Percentiles rank a stretch among this genome's conserved stretches.
phyloP scores from a whole-genome alignment of 116 monocot genomes.

The Phalaenopsis hybrid region DNA sequence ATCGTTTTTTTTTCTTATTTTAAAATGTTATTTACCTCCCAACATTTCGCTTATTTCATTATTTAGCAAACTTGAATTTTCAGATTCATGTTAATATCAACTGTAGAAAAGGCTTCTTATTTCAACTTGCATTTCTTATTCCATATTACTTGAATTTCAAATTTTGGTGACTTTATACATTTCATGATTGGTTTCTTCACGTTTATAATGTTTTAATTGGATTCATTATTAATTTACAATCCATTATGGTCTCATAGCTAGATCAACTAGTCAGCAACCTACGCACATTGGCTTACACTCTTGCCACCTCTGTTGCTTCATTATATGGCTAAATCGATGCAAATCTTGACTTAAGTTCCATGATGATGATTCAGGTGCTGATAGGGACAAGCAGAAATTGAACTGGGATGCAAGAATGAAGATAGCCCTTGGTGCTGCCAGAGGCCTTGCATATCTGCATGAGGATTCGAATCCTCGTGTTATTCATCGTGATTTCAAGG shows the following conservation, averaged over 20 bases:
- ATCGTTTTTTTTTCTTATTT: too few relatives aligned
- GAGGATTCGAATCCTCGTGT: slow-evolving; percentile 84
- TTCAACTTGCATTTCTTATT: too few relatives aligned
- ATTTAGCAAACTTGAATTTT: too few relatives aligned
- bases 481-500: slow-evolving; percentile 83
- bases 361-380: slow-evolving; percentile 37
- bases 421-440: slow-evolving; percentile 83
- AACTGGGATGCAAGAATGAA: slow-evolving; percentile 76
- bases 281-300: too few relatives aligned
- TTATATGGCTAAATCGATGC: not conserved
- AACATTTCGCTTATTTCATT: too few relatives aligned
- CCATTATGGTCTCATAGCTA: too few relatives aligned
- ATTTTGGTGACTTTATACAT: not conserved
- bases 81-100: too few relatives aligned
- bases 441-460: slow-evolving; percentile 75
- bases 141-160: not conserved
- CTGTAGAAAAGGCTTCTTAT: too few relatives aligned
- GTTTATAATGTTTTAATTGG: too few relatives aligned
- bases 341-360: not conserved
- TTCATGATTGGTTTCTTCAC: not conserved
- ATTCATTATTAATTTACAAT: too few relatives aligned
- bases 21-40: too few relatives aligned
- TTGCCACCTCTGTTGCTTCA: not conserved
- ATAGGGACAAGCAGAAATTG: slow-evolving; percentile 32
- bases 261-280: too few relatives aligned